Conservation (phyloP, 1,139 yeast species). For the Pichia sp. region DNA sequence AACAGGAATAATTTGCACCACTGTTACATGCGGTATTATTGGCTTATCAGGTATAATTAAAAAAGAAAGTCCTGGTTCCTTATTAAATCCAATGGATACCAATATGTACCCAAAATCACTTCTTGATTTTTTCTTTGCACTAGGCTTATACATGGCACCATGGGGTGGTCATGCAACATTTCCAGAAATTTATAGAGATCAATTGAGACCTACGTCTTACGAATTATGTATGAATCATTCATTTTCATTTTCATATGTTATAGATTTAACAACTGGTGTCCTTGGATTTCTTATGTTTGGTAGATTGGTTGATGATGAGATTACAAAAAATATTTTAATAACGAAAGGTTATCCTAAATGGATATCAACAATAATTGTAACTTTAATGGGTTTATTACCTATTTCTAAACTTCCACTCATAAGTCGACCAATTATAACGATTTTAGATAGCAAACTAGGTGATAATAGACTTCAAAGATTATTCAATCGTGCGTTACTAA, state of each 20-base stretch:
- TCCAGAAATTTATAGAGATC: conserved; percentile 52
- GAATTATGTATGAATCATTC: conserved; percentile 45
- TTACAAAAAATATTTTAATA: conserved; percentile 67
- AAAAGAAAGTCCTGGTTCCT: conserved; percentile 40
- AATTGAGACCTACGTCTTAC: conserved; percentile 49
- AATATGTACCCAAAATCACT: conserved; percentile 42
- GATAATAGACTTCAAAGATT: conserved; percentile 1
- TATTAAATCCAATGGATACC: conserved; percentile 34
- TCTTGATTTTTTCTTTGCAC: conserved; percentile 40
- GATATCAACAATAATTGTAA: conserved; percentile 58
- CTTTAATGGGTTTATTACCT: conserved; percentile 74
- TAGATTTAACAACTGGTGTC: conserved; percentile 72
- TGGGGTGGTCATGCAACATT: conserved; percentile 63
- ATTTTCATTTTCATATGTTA: conserved; percentile 59
- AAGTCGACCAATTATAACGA: conserved; percentile 79
- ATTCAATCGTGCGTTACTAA: conserved; percentile 20
- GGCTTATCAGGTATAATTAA: conserved; percentile 53
- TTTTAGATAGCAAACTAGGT: conserved; percentile 37
- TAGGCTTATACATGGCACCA: conserved; percentile 55
- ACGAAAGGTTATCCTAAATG: conserved; percentile 70
- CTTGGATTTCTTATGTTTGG: conserved; percentile 91
- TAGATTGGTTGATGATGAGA: conserved; percentile 62
- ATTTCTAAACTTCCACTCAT: conserved; percentile 82
- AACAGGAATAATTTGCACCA: conserved; percentile 62
- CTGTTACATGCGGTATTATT: conserved; percentile 53